Percentiles rank a stretch among this genome's conserved stretches.
Evolutionary conservation across 805 yeast genomes (phyloP).

Genomic region (Diddensiella transvaalensis): DNA sequence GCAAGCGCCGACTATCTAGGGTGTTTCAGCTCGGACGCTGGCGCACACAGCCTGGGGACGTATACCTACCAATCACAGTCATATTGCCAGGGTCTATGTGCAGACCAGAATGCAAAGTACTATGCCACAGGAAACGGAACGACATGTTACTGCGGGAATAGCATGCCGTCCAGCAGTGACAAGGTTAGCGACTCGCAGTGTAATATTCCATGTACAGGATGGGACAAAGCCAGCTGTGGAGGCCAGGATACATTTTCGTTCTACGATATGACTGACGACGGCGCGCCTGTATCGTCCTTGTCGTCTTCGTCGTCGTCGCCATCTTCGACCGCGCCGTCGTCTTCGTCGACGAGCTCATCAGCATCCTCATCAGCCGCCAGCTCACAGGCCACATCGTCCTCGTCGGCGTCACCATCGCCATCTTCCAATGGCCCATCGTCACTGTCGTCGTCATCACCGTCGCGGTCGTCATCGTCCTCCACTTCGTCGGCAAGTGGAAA

Average conservation of each 20-base stretch:
- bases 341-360: slow-evolving; percentile 20
- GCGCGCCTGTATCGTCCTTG: slow-evolving; percentile 23
- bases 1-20: slow-evolving; percentile 15
- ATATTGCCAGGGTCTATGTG: slow-evolving; percentile 51
- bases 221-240: slow-evolving; percentile 60
- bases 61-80: slow-evolving; percentile 58
- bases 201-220: slow-evolving; percentile 55
- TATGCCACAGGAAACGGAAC: slow-evolving; percentile 49
- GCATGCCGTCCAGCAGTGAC: slow-evolving; percentile 37
- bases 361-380: slow-evolving; percentile 15
- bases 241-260: slow-evolving; percentile 42
- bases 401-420: slow-evolving; percentile 16
- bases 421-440: slow-evolving; percentile 18
- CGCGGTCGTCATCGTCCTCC: slow-evolving; percentile 24
- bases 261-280: slow-evolving; percentile 23
- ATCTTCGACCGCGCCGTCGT: slow-evolving; percentile 19
- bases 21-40: slow-evolving; percentile 16
- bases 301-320: slow-evolving; percentile 22
- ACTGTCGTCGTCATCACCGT: slow-evolving; percentile 16
- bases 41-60: slow-evolving; percentile 37
- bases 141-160: slow-evolving; percentile 65
- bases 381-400: slow-evolving; percentile 17
- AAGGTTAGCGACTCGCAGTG: slow-evolving; percentile 38
- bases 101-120: slow-evolving; percentile 39
- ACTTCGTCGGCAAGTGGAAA: slow-evolving; percentile 24